Evolutionary conservation across 805 yeast species (phyloP), one percentile per base, ranked within the genome.

Genomic region (Saturnispora saitoi): DNA sequence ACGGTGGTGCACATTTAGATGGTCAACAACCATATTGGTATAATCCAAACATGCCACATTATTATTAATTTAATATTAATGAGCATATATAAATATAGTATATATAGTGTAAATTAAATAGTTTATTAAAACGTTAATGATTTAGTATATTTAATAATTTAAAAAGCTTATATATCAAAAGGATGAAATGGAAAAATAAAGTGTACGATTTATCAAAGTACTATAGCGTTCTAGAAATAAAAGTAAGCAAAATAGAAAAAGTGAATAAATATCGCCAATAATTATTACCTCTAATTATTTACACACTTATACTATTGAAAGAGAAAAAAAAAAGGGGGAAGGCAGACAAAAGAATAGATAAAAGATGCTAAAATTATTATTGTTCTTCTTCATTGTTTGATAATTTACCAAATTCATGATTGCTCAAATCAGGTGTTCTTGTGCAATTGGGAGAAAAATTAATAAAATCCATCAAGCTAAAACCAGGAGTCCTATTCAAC

Each of bases 391-490:
- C 46, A 43, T 24, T 43, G 15, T 36, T 43, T 17, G 46, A n/a
- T 11, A 43, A 26, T 17, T 43, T 43, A 4, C 39, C 9, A 31
- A 43, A 43, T 4, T 32, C 34, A n/a, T 37, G 42, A 45, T 24
- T 31, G 5, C 17, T 26, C 19, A 45, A 39, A 20, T 45, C 48
- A 3, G 74, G 73, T 0, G 73, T 69, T 40, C 67, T 60, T 6
- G 60, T 49, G 22, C 85, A 85, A 9, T 86, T 79, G 3, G 93
- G 93, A 1, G 90, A 80, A 60, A 82, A 81, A 60, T 86, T 83
- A 34, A 87, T 83, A 61, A 85, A 86, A 61, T 86, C 95, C 60
- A 79, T 81, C 81, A 86, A 78, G 63, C 86, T 86, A 68, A 86
- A 86, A 2, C 83, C 84, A 1, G 83, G 83, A 0, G 86, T 83